Evolutionary conservation across 768 basidiomycete species (phyloP), one percentile per base, ranked within the genome.

Genomic region (Boletus coccyginus): DNA sequence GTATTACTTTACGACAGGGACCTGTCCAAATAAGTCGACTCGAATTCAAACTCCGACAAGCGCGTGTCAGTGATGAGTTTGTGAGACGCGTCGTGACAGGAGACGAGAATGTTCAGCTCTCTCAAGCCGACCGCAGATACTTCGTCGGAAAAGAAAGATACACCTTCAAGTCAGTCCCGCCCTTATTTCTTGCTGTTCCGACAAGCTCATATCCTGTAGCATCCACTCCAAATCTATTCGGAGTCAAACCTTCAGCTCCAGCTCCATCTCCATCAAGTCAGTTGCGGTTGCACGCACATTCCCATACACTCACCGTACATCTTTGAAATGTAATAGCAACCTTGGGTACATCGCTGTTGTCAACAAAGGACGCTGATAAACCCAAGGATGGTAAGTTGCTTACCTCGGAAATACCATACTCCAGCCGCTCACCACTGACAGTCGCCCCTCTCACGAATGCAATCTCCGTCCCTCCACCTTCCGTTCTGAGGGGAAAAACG

Each of bases 401-500:
- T 39, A 12, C 29, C 39, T 41, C n/a, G 5, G 29, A 53, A 36
- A 27, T 4, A 4, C 41, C n/a, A 8, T 24, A n/a, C n/a, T 13
- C 24, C 42, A 47, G 32, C 29, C 36, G 39, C 49, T 27, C 45
- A 56, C 17, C 38, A 16, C 29, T 7, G 24, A 32, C 42, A 61
- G 61, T 46, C 44, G 47, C 64, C 3, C 55, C 64, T 33, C 21
- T 71, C 21, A 52, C 74, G 21, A 65, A 75, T 2, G 55, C 77
- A 24, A 77, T 90, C 19, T 76, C 86, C 9, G 85, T 90, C 6
- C 81, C 88, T 4, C 87, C 90, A 12, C 94, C 94, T 10, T 94
- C 92, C 5, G 82, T 87, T 72, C 78, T 97, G 19, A 81, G 83
- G 60, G 94, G 94, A 10, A 98, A 98, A 74, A 92, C 92, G 5